Percentiles rank a stretch among this genome's conserved stretches.
phyloP scores from a whole-genome alignment of 176 grass and related monocot genomes.

The Cenchrus fungigraminus region DNA sequence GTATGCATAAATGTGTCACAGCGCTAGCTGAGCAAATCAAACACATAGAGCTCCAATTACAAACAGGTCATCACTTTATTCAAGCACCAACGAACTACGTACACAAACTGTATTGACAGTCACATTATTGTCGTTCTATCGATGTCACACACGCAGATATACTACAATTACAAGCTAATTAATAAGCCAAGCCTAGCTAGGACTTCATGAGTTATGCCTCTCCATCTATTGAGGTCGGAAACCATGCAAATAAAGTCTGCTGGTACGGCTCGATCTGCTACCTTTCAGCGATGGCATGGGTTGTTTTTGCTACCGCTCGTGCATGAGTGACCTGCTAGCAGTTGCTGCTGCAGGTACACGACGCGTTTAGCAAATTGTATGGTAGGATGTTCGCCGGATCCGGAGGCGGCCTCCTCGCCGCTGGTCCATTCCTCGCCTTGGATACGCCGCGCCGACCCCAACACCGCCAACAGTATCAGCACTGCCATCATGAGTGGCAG shows the following conservation, averaged over 20 bases:
- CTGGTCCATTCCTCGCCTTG: not conserved
- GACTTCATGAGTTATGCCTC: not conserved
- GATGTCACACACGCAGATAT: not conserved
- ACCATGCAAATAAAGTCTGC: not conserved
- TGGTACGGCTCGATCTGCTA: not conserved
- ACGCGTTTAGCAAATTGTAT: not conserved
- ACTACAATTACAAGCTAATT: not conserved
- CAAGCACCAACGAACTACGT: not conserved
- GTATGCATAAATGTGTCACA: no score
- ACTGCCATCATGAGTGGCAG: not conserved
- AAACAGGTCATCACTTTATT: not conserved
- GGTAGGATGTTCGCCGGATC: not conserved
- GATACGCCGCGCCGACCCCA: slow-evolving; percentile 10
- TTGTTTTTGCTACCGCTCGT: not conserved
- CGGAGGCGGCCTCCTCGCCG: not conserved
- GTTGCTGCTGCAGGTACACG: slow-evolving; percentile 37
- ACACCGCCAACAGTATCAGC: not conserved
- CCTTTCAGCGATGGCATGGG: not conserved
- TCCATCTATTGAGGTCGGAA: no score
- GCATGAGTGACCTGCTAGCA: not conserved
- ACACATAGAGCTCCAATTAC: not conserved
- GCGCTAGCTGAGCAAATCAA: no score
- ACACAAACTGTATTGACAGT: not conserved
- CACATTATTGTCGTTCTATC: not conserved
- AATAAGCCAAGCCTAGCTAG: not conserved